Conservation (phyloP, 2,329 filamentous ascomycete species). For the Pseudogymnoascus sp. region DNA sequence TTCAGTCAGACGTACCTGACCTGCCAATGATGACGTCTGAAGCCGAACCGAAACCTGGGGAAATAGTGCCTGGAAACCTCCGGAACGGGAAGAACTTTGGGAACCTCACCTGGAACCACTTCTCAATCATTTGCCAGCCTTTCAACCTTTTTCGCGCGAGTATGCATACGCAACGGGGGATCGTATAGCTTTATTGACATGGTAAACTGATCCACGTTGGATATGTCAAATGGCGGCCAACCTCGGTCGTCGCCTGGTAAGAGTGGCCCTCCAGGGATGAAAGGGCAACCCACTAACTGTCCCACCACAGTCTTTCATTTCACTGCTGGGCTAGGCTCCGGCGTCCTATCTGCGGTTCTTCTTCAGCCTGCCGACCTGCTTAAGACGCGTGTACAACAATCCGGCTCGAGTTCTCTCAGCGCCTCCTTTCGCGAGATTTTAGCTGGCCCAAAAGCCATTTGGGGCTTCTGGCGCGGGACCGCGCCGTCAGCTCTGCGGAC, state of each 20-base stretch:
- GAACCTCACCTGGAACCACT: background rate
- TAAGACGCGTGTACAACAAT: constrained; percentile 93
- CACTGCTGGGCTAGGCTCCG: constrained; percentile 77
- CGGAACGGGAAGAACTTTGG: background rate
- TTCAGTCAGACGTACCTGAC: background rate
- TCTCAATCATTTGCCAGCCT: background rate
- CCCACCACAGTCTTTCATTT: constrained; percentile 69
- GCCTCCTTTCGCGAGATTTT: constrained; percentile 64
- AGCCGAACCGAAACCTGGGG: background rate
- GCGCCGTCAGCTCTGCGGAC: constrained; percentile 89
- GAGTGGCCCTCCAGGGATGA: constrained; percentile 13
- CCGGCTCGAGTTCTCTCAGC: constrained; percentile 61
- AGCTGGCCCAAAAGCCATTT: constrained; percentile 53
- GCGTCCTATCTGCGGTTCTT: constrained; percentile 79
- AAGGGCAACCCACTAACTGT: background rate
- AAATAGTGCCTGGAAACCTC: constrained; percentile 7
- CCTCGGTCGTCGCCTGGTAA: constrained; percentile 43
- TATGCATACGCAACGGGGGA: background rate
- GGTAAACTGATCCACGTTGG: constrained; percentile 13
- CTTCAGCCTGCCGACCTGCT: constrained; percentile 93
- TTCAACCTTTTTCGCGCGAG: background rate
- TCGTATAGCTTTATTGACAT: constrained; percentile 1
- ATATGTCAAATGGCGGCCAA: constrained; percentile 45
- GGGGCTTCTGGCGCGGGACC: constrained; percentile 84
- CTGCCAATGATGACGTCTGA: constrained; percentile 5